These are phyloP conservation scores for Lichenothelia convexa DNA, from an alignment of 495 filamentous ascomycete genomes.

Conservation along the genomic window DNA sequence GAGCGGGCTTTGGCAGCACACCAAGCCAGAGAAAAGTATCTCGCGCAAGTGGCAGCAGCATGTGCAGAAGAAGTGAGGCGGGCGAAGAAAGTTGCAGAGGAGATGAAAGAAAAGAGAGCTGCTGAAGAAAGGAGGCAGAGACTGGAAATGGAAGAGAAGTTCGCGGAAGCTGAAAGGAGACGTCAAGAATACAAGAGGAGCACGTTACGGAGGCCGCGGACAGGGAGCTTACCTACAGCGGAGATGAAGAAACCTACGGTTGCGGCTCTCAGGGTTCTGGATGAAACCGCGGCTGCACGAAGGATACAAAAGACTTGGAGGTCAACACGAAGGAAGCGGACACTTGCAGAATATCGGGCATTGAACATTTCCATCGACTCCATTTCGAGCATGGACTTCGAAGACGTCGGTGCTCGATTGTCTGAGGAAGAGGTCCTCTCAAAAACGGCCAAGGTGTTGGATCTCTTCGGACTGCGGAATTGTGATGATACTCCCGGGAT, in stretches of 20 bases:
- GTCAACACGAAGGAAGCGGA: slow-evolving; percentile 36
- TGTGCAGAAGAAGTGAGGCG: slow-evolving; percentile 91
- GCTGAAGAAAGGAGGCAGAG: slow-evolving; percentile 49
- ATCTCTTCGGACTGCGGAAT: slow-evolving; percentile 58
- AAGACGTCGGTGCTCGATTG: slow-evolving; percentile 61
- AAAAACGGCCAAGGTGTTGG: slow-evolving; percentile 52
- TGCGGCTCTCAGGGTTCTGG: slow-evolving; percentile 27
- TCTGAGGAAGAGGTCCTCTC: slow-evolving; percentile 53
- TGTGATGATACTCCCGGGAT: slow-evolving; percentile 47
- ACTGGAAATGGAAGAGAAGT: slow-evolving; percentile 67
- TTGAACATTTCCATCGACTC: slow-evolving; percentile 58
- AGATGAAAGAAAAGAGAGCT: slow-evolving; percentile 75
- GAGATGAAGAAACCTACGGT: slow-evolving; percentile 34
- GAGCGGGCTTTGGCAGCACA: slow-evolving; percentile 80
- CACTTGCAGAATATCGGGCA: slow-evolving; percentile 37
- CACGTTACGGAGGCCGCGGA: slow-evolving; percentile 44
- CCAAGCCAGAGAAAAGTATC: slow-evolving; percentile 70
- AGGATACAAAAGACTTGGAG: slow-evolving; percentile 70
- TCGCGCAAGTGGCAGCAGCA: slow-evolving; percentile 82
- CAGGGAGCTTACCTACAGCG: slow-evolving; percentile 38
- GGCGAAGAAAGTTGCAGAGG: slow-evolving; percentile 85
- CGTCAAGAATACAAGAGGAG: slow-evolving; percentile 27
- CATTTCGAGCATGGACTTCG: slow-evolving; percentile 60
- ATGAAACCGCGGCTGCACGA: slow-evolving; percentile 46
- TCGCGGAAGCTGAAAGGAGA: slow-evolving; percentile 72